Conservation (phyloP, 2,329 filamentous ascomycete genomes). For the Apiospora malaysiana region DNA sequence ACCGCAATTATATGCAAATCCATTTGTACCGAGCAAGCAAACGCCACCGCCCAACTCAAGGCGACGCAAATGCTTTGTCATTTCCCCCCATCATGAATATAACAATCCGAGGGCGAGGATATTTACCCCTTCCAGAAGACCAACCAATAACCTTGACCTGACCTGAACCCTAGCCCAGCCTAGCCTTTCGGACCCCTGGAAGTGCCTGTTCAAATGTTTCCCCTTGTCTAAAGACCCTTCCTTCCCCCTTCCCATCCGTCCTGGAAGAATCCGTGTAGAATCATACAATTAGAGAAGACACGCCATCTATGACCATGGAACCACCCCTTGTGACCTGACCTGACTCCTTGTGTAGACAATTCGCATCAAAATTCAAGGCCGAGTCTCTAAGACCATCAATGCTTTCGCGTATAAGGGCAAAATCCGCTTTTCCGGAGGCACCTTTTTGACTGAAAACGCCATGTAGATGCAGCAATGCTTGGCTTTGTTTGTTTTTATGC, state of each 20-base stretch:
- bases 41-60: not conserved
- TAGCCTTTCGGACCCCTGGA: slow-evolving; percentile 7
- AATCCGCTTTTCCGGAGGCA: slow-evolving; percentile 2
- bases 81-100: not conserved
- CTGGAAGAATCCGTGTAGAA: slow-evolving; percentile 3
- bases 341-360: slow-evolving; percentile 2
- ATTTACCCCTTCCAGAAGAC: slow-evolving; percentile 10
- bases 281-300: not conserved
- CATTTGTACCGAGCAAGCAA: slow-evolving; percentile 6
- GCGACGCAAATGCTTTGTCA: not conserved
- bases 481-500: slow-evolving; percentile 9
- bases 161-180: not conserved
- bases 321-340: not conserved
- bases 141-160: slow-evolving; percentile 9
- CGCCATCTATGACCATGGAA: slow-evolving; percentile 14
- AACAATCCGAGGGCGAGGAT: not conserved
- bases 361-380: not conserved
- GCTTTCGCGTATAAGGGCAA: not conserved
- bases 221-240: not conserved
- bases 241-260: not conserved
- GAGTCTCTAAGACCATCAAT: slow-evolving; percentile 9
- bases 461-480: slow-evolving; percentile 25
- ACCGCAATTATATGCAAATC: slow-evolving; percentile 8
- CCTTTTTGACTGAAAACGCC: slow-evolving; percentile 22
- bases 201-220: not conserved